A percentile compares a stretch with the other conserved stretches of the same genome.
Conservation (phyloP, 1,284 basidiomycete genomes). For the Ustilago loliicola region DNA sequence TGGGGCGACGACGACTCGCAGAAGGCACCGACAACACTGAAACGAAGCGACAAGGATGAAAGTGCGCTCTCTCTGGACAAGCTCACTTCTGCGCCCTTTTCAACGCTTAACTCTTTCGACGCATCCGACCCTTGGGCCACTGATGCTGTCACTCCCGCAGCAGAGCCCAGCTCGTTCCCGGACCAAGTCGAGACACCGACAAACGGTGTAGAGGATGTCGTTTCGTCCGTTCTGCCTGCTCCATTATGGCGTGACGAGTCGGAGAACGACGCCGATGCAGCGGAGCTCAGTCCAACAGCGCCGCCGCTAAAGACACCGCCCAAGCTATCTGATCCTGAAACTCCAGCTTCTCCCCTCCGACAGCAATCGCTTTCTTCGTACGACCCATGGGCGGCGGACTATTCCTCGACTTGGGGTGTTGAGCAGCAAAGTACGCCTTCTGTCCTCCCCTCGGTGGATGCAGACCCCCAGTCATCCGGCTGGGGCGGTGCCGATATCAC, state of each 20-base stretch:
- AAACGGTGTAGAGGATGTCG: not conserved
- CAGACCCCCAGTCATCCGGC: constrained; percentile 1
- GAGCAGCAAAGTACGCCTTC: not conserved
- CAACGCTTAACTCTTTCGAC: constrained; percentile 31
- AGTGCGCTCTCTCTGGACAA: not conserved
- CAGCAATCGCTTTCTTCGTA: constrained; percentile 24
- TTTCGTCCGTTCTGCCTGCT: not conserved
- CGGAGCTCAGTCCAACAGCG: not conserved
- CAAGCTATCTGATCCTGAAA: not conserved
- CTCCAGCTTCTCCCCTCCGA: not conserved
- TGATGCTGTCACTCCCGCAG: constrained; percentile 9
- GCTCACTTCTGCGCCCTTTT: constrained; percentile 5
- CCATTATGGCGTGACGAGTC: not conserved
- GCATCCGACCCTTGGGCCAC: constrained; percentile 43
- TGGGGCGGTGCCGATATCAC: constrained; percentile 17
- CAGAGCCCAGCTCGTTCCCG: constrained; percentile 1
- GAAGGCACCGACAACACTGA: not conserved
- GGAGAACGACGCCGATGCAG: not conserved
- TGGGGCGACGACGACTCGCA: constrained; percentile 36
- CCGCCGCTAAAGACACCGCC: not conserved
- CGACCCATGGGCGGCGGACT: constrained; percentile 33
- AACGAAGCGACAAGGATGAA: not conserved
- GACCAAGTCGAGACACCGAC: not conserved
- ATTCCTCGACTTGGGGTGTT: constrained; percentile 20
- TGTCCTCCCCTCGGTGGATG: not conserved